phyloP scores from a whole-genome alignment of 345 rosid species.

The Xanthoceras sorbifolium region DNA sequence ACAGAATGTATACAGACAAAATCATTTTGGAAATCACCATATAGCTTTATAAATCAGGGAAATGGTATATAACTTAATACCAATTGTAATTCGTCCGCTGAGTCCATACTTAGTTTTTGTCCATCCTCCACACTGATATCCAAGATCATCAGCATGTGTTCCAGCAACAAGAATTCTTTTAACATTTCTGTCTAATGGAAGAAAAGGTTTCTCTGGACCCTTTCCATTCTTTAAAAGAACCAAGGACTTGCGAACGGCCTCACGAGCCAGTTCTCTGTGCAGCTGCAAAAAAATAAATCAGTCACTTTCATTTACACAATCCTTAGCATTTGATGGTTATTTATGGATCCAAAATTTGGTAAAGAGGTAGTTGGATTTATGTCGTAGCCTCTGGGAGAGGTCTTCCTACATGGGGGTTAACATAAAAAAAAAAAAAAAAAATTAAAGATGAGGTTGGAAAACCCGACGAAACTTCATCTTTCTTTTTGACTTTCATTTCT shows the following conservation, averaged over 20 bases:
- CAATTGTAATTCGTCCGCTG: constrained; percentile 82
- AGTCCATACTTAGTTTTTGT: constrained; percentile 65
- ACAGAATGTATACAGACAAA: background rate
- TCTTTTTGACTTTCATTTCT: too few species aligned
- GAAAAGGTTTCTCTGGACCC: constrained; percentile 46
- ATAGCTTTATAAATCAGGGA: background rate
- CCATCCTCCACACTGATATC: constrained; percentile 96
- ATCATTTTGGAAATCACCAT: background rate
- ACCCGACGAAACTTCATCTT: too few species aligned
- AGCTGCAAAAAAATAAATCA: constrained; percentile 42
- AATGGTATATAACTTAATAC: constrained; percentile 35
- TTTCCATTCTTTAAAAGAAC: constrained; percentile 87
- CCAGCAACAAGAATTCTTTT: constrained; percentile 73
- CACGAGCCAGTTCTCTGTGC: constrained; percentile 73
- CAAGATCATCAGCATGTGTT: constrained; percentile 85
- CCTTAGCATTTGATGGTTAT: background rate
- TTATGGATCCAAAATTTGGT: background rate
- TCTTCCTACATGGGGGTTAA: too few species aligned
- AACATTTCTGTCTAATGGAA: constrained; percentile 70
- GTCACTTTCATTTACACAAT: background rate
- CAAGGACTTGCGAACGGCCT: constrained; percentile 87
- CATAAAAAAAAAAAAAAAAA: too few species aligned
- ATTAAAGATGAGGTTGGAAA: too few species aligned
- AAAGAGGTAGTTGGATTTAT: background rate
- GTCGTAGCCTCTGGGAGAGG: too few species aligned